Evolutionary conservation across 768 basidiomycete species (phyloP).

Genomic region (Leccinum obscurum): DNA sequence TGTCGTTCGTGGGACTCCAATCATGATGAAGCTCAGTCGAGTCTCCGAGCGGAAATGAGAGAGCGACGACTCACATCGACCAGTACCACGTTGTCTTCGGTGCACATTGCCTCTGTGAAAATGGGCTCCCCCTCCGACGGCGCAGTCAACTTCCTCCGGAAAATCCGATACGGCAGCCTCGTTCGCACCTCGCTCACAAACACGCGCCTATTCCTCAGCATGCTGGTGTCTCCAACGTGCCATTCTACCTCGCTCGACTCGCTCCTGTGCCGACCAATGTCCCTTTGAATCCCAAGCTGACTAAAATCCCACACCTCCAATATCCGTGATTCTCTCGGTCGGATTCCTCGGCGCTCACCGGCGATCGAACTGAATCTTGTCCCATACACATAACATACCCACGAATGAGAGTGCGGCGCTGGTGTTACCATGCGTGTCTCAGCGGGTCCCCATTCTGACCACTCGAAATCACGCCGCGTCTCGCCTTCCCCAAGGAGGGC

Average conservation of each 20-base stretch:
- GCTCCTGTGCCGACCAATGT: constrained; percentile 6
- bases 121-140: constrained; percentile 6
- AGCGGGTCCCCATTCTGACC: constrained; percentile 54
- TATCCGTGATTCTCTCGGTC: constrained; percentile 16
- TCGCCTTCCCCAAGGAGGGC: constrained; percentile 18
- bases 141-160: constrained; percentile 24
- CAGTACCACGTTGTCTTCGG: constrained; percentile 55
- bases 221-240: constrained; percentile 27
- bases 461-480: constrained; percentile 33
- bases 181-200: constrained; percentile 46
- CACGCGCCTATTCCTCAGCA: constrained; percentile 29
- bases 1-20: constrained; percentile 23
- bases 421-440: constrained; percentile 45
- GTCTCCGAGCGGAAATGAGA: not conserved
- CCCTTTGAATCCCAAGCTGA: constrained; percentile 38
- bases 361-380: constrained; percentile 40
- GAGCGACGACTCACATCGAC: constrained; percentile 41
- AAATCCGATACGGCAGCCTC: constrained; percentile 46
- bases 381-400: constrained; percentile 62
- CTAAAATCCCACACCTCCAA: constrained; percentile 55
- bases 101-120: constrained; percentile 47
- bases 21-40: not conserved
- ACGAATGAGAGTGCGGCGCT: constrained; percentile 41
- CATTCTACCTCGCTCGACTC: constrained; percentile 19
- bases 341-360: constrained; percentile 10